Evolutionary conservation across 495 filamentous ascomycete genomes (phyloP).

Genomic region (Penicillium steckii): DNA sequence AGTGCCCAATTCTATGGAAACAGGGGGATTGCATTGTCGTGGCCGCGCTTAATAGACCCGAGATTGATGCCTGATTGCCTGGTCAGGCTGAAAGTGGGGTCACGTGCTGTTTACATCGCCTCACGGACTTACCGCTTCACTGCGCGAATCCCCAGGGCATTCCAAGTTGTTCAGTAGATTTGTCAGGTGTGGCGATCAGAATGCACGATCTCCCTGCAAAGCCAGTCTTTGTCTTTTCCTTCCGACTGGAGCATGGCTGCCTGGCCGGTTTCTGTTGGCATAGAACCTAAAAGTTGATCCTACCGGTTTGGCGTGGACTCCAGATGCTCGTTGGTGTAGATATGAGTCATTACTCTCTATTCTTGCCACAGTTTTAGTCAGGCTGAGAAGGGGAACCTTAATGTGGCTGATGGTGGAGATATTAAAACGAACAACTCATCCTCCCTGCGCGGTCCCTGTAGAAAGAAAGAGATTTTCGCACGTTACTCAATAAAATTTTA

Average conservation of each 20-base stretch:
- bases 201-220: neutral
- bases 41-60: neutral
- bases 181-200: neutral
- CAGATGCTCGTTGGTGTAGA: too few species aligned
- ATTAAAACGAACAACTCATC: constrained; percentile 8
- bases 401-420: neutral
- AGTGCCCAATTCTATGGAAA: neutral
- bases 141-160: neutral
- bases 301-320: too few species aligned
- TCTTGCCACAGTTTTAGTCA: neutral
- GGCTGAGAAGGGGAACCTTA: neutral
- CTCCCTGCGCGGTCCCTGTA: constrained; percentile 11
- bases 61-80: neutral
- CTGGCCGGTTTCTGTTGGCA: neutral
- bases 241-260: neutral
- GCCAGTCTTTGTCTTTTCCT: too few species aligned
- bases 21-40: too few species aligned
- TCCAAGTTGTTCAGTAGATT: neutral
- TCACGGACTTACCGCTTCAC: neutral
- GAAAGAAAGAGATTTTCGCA: neutral
- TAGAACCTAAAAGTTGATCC: too few species aligned
- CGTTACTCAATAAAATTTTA: neutral
- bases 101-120: neutral
- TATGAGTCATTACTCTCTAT: neutral
- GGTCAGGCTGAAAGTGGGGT: neutral